These are phyloP conservation scores for Hyaloscypha finlandica DNA, from an alignment of 495 filamentous ascomycete species.

Conservation along the genomic window DNA sequence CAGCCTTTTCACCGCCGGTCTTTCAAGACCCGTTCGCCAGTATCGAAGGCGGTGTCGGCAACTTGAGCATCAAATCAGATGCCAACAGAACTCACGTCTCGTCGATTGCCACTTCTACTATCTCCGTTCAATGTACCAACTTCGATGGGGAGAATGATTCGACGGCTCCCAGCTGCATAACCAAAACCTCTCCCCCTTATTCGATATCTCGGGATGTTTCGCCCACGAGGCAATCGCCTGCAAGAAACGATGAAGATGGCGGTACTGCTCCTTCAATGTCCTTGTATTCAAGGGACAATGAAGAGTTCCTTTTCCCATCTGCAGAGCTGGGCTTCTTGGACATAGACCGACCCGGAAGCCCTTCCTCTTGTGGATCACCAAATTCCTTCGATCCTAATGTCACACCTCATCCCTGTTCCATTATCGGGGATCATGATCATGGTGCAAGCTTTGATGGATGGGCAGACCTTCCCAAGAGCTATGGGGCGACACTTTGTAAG, in stretches of 20 bases:
- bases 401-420: neutral
- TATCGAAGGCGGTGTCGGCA: neutral
- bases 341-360: neutral
- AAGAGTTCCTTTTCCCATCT: neutral
- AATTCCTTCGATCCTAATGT: neutral
- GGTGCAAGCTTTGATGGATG: constrained; percentile 1
- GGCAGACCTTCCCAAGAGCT: neutral
- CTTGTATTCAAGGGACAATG: neutral
- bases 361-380: neutral
- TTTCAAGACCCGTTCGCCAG: neutral
- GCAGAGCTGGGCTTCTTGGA: neutral
- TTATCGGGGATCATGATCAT: neutral
- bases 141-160: neutral
- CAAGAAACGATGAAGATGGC: neutral
- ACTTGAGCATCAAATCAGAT: neutral
- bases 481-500: constrained; percentile 1
- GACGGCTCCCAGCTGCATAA: neutral
- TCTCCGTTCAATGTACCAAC: neutral
- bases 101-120: neutral
- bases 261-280: neutral
- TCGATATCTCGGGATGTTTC: neutral
- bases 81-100: neutral
- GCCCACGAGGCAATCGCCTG: neutral
- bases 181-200: neutral
- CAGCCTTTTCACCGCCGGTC: neutral